Evolutionary conservation across 148 eudicot species (phyloP).

Genomic region (Heliosperma pusillum): DNA sequence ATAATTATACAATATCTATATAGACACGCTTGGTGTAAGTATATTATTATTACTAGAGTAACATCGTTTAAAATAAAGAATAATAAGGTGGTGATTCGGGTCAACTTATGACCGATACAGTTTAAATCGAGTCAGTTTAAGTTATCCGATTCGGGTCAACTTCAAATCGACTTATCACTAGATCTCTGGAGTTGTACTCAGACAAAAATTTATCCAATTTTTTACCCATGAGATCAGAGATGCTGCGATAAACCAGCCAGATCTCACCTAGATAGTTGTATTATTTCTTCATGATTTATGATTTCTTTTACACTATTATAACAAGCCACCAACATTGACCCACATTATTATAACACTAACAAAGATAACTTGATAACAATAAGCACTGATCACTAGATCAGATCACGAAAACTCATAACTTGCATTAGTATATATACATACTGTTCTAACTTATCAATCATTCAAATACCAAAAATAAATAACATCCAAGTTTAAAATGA

Average conservation of each 20-base stretch:
- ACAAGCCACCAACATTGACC: constrained; percentile 27
- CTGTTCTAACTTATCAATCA: not conserved
- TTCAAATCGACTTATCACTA: no score
- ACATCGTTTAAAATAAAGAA: no score
- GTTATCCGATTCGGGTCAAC: no score
- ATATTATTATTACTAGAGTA: no score
- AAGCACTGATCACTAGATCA: not conserved
- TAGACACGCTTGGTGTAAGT: no score
- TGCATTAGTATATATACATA: not conserved
- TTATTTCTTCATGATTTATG: not conserved
- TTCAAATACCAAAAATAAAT: not conserved
- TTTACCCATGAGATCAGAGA: not conserved
- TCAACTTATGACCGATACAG: no score
- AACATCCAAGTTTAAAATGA: not conserved
- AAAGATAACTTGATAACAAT: not conserved
- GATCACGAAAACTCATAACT: constrained; percentile 3
- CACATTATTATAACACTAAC: not conserved
- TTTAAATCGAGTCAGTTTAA: no score
- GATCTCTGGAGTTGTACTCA: no score
- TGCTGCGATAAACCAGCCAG: not conserved
- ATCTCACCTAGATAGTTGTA: constrained; percentile 2
- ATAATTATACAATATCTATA: no score
- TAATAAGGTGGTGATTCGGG: no score
- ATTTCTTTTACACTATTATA: not conserved
- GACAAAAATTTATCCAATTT: no score